Evolutionary conservation across 1,284 basidiomycete species (phyloP).

Genomic region (Vanrija sp.): DNA sequence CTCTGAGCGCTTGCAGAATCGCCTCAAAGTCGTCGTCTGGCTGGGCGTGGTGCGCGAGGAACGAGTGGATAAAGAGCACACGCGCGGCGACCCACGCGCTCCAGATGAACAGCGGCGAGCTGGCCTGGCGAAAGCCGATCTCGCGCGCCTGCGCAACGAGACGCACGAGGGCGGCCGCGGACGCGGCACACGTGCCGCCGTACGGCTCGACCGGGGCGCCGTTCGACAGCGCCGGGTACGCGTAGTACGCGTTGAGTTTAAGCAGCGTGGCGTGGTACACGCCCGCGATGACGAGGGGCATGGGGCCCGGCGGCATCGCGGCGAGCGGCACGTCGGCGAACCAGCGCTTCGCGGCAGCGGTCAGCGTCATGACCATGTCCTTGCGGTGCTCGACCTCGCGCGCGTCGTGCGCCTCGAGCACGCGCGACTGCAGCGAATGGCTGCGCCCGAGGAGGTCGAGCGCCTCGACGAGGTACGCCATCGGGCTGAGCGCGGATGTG

Average conservation of each 20-base stretch:
- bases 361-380: slow-evolving; percentile 39
- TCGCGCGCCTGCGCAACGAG: slow-evolving; percentile 24
- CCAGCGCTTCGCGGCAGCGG: slow-evolving; percentile 38
- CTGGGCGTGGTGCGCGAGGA: slow-evolving; percentile 28
- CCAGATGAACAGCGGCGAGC: slow-evolving; percentile 47
- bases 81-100: slow-evolving; percentile 47
- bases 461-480: slow-evolving; percentile 46
- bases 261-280: slow-evolving; percentile 46
- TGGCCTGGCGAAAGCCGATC: slow-evolving; percentile 24
- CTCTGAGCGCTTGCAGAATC: slow-evolving; percentile 34
- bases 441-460: slow-evolving; percentile 45
- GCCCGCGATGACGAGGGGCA: slow-evolving; percentile 45
- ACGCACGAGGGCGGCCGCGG: slow-evolving; percentile 30
- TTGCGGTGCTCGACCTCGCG: slow-evolving; percentile 38
- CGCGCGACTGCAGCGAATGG: slow-evolving; percentile 41
- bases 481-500: slow-evolving; percentile 30
- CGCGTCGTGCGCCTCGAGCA: slow-evolving; percentile 39
- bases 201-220: slow-evolving; percentile 43
- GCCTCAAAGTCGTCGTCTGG: slow-evolving; percentile 42
- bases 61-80: slow-evolving; percentile 45
- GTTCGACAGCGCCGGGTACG: slow-evolving; percentile 44
- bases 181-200: slow-evolving; percentile 33
- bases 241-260: slow-evolving; percentile 48
- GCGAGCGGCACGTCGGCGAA: slow-evolving; percentile 26
- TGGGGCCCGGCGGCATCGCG: slow-evolving; percentile 13